Base-by-base conservation (phyloP, 768 basidiomycete genomes). In the Mycena maculata region DNA sequence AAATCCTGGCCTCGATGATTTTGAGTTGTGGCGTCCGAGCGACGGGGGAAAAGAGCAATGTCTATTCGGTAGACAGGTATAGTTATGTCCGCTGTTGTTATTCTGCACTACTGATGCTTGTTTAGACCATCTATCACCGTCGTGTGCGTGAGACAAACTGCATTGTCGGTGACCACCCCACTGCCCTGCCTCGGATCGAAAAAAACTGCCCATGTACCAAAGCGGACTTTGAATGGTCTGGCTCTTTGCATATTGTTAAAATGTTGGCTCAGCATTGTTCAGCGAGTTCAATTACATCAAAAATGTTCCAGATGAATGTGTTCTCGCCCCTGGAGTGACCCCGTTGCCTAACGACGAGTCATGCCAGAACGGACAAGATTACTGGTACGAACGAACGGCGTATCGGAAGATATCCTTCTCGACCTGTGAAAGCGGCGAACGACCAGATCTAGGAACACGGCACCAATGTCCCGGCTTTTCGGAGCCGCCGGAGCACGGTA, bases 11-110 rank as follows among this genome's bases (percentile, higher is more conserved):
- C 81, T 90, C 36, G 96, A 98, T 74, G 98, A 99, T 80, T 99
- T 99, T 75, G 96, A 99, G 76, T 80, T 97, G 1, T 99, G 98
- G 97, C 95, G 92, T 75, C 97, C 97, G 0, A 93, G 92, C 62
- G 92, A 96, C 73, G 90, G 89, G 48, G n/a, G n/a, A n/a, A 88
- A 85, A 31, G 95, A 98, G 74, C 82, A 82, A 10, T 99, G 97
- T 78, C 80, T 99, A 27, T 99, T 99, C 71, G 97, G 97, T 22
- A 87, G 93, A 63, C 92, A 93, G 86, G 94, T 94, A 54, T 39
- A 79, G 39, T 10, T 23, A 22, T 42, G 0, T 25, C 39, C 28
- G 5, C 5, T 18, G 23, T 25, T 33, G 13, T 36, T 6, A 36
- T 36, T 36, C 13, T 36, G 13, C 33, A 13, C 8, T 36, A 36